Percentiles rank a stretch among this genome's conserved stretches.
These are phyloP conservation scores for Parascedosporium putredinis DNA, from an alignment of 2,329 filamentous ascomycete genomes.

Conservation along the genomic window DNA sequence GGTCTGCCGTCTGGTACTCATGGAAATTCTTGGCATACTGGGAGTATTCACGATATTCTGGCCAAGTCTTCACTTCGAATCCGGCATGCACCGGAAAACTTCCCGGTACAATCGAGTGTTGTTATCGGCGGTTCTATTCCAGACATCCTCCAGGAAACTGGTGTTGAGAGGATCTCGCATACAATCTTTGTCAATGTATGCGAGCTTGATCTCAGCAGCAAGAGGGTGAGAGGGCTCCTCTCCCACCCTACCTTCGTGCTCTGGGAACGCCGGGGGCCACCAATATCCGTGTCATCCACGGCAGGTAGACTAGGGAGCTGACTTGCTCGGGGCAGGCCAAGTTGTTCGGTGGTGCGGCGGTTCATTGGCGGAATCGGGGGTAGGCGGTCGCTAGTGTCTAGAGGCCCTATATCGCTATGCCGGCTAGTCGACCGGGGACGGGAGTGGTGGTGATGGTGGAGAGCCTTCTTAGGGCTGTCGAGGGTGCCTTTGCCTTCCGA, in stretches of 20 bases:
- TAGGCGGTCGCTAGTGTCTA: slow-evolving; percentile 25
- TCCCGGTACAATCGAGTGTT: slow-evolving; percentile 91
- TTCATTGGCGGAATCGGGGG: slow-evolving; percentile 49
- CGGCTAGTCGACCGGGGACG: background rate
- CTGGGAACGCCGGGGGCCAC: slow-evolving; percentile 52
- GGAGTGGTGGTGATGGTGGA: slow-evolving; percentile 21
- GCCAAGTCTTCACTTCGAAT: slow-evolving; percentile 92
- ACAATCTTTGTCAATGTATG: slow-evolving; percentile 75
- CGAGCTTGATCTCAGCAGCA: slow-evolving; percentile 59
- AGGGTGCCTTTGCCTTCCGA: slow-evolving; percentile 54
- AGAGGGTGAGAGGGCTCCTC: slow-evolving; percentile 38
- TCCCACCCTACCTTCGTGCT: slow-evolving; percentile 36
- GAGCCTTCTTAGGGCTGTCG: slow-evolving; percentile 36
- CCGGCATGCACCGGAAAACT: slow-evolving; percentile 94
- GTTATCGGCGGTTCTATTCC: slow-evolving; percentile 80
- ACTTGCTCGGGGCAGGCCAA: slow-evolving; percentile 57
- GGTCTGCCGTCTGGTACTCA: slow-evolving; percentile 48
- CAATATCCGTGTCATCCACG: slow-evolving; percentile 72
- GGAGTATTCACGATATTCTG: slow-evolving; percentile 77
- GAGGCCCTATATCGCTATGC: background rate
- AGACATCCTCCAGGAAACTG: slow-evolving; percentile 76
- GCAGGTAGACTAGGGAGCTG: slow-evolving; percentile 61
- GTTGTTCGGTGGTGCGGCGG: slow-evolving; percentile 52
- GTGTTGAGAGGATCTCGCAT: slow-evolving; percentile 85
- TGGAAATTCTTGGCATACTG: slow-evolving; percentile 70